Base-by-base conservation (phyloP, 2,329 filamentous ascomycete species). In the Ophiosphaerella narmari region DNA sequence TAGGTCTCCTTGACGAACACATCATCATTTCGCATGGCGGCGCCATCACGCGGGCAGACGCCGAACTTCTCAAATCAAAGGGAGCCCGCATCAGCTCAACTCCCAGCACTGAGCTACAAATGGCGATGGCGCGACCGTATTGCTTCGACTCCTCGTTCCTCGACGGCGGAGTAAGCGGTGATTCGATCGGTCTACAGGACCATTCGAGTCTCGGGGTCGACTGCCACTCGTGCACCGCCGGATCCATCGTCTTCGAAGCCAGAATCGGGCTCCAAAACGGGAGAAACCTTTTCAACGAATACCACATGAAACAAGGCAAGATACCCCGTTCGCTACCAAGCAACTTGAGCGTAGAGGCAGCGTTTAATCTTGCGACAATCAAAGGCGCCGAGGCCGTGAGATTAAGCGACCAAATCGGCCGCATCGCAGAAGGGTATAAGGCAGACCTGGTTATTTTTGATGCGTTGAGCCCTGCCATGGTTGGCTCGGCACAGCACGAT, bases 141-240 rank as follows among this genome's bases (percentile, higher is more conserved):
- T 73, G 72, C 32, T 69, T 77, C 50, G 68, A 68, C 40, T 62
- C 46, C 7, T 51, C 54, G 6, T 66, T 62, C 16, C 16, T 47
- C 2, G 58, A 52, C 39, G 60, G 48, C n/a, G 54, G 53, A 3
- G 31, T 47, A 0, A 48, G 34, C 6, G 50, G 46, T 39, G 68
- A 57, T 13, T 55, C 55, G 2, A 43, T 51, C 23, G 62, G 59
- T 12, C 29, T 64, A 14, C 63, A 71, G 31, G 56, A 62, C 51
- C 78, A 82, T 50, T 76, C 77, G 2, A 71, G 78, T 12, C 73
- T 84, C 0, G 81, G 82, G 2, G 72, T 84, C 9, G 82, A 85
- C 57, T 83, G 80, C 1, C 80, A 83, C 60, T 77, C 79, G 39
- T 78, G 78, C 13, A 83, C 77, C 54, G 77, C 75, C 1, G 74